phyloP scores from a whole-genome alignment of 2,329 filamentous ascomycete genomes.

The Colletotrichum brevisporum region DNA sequence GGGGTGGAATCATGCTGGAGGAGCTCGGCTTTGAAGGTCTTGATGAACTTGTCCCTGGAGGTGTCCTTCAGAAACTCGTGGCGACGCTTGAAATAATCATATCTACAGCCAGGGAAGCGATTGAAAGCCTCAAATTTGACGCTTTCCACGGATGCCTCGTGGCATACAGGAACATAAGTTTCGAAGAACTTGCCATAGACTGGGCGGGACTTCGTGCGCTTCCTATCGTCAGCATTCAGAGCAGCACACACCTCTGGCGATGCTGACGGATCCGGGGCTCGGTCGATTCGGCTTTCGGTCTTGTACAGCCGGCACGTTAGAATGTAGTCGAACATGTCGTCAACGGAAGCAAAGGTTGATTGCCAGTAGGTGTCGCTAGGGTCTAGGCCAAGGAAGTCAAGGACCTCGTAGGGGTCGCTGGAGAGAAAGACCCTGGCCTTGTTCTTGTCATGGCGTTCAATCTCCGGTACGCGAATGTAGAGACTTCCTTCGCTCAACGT shows the following conservation, averaged over 20 bases:
- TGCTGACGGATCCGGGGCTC: no score
- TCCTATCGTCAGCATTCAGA: slow-evolving; percentile 64
- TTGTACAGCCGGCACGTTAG: slow-evolving; percentile 71
- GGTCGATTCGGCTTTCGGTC: no score
- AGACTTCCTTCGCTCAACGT: slow-evolving; percentile 75
- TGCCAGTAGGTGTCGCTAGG: slow-evolving; percentile 60
- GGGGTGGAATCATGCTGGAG: background rate
- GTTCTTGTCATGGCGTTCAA: slow-evolving; percentile 72
- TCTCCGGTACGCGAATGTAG: slow-evolving; percentile 76
- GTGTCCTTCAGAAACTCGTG: no score
- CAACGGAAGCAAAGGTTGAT: slow-evolving; percentile 65
- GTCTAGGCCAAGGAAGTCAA: slow-evolving; percentile 76
- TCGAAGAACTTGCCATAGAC: slow-evolving; percentile 74
- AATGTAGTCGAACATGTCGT: slow-evolving; percentile 75
- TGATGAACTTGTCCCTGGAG: no score
- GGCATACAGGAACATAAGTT: slow-evolving; percentile 71
- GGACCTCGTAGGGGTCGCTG: slow-evolving; percentile 65
- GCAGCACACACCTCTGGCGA: no score
- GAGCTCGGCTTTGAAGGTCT: background rate
- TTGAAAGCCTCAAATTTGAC: background rate
- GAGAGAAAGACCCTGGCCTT: slow-evolving; percentile 73
- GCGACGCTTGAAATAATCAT: no score
- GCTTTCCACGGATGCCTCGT: slow-evolving; percentile 49
- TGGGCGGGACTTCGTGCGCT: slow-evolving; percentile 67
- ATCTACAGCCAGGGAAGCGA: no score